These are phyloP conservation scores for Russula brevipes DNA, from an alignment of 768 basidiomycete genomes.

Conservation along the genomic window DNA sequence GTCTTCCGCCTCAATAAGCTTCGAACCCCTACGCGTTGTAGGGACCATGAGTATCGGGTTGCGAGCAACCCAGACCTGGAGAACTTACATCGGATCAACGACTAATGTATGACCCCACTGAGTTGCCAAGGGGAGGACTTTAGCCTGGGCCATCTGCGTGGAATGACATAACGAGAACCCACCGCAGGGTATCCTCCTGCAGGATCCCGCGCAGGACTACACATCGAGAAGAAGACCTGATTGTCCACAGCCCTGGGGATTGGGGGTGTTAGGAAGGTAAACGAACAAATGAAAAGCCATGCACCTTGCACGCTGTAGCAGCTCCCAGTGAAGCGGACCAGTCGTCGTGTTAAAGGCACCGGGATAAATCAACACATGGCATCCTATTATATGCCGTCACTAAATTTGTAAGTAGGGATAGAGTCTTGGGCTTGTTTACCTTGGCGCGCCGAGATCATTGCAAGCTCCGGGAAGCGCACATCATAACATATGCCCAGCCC, in stretches of 20 bases:
- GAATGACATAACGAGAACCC: slow-evolving; percentile 29
- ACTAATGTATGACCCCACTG: slow-evolving; percentile 91
- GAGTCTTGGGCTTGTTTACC: slow-evolving; percentile 40
- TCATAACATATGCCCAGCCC: slow-evolving; percentile 98
- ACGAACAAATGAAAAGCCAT: slow-evolving; percentile 1
- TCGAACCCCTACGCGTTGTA: slow-evolving; percentile 52
- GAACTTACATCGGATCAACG: slow-evolving; percentile 77
- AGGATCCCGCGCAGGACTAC: slow-evolving; percentile 86
- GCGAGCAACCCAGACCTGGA: slow-evolving; percentile 9
- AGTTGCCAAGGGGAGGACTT: background rate
- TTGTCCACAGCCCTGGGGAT: slow-evolving; percentile 87
- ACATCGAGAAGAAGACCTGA: slow-evolving; percentile 94
- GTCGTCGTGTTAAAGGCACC: slow-evolving; percentile 95
- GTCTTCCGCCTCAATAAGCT: slow-evolving; percentile 70
- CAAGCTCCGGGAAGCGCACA: slow-evolving; percentile 89
- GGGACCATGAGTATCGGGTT: background rate
- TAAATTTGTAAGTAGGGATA: background rate
- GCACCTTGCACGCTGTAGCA: slow-evolving; percentile 79
- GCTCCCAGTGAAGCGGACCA: slow-evolving; percentile 93
- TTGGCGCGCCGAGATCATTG: slow-evolving; percentile 83
- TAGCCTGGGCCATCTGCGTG: background rate
- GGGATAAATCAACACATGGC: slow-evolving; percentile 86
- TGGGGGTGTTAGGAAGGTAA: background rate
- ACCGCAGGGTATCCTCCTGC: slow-evolving; percentile 86
- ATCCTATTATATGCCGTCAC: slow-evolving; percentile 50